Evolutionary conservation across 2,329 filamentous ascomycete genomes (phyloP).

Genomic region (Cladophialophora chaetospira): DNA sequence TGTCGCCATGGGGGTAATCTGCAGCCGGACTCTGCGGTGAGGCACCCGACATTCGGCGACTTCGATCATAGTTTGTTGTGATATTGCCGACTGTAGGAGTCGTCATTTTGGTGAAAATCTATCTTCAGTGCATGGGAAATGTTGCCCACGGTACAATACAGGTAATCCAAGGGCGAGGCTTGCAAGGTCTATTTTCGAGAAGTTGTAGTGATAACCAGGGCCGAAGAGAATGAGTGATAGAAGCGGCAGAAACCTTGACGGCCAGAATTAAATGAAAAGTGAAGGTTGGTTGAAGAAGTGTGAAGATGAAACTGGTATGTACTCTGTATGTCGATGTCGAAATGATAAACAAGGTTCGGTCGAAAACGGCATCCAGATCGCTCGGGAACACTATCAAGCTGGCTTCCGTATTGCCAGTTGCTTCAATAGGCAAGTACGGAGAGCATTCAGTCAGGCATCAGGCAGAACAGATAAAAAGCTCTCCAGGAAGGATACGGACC

Average conservation of each 20-base stretch:
- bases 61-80: constrained; percentile 22
- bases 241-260: not conserved
- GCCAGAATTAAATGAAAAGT: not conserved
- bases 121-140: constrained; percentile 7
- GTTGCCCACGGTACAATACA: not conserved
- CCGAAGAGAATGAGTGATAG: not conserved
- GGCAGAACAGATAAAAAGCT: not conserved
- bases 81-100: constrained; percentile 20
- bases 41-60: constrained; percentile 17
- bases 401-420: not conserved
- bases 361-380: not conserved
- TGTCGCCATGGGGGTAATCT: constrained; percentile 16
- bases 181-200: not conserved
- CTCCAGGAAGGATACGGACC: not conserved
- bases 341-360: not conserved
- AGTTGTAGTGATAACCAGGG: no score
- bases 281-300: not conserved
- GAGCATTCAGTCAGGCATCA: not conserved
- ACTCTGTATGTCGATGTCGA: not conserved
- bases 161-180: not conserved
- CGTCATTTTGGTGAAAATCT: constrained; percentile 7
- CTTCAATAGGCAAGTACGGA: not conserved
- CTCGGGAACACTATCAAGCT: not conserved
- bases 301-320: not conserved
- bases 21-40: constrained; percentile 6